Conservation (phyloP, 2,329 filamentous ascomycete genomes). For the Pseudovirgaria hyperparasitica region DNA sequence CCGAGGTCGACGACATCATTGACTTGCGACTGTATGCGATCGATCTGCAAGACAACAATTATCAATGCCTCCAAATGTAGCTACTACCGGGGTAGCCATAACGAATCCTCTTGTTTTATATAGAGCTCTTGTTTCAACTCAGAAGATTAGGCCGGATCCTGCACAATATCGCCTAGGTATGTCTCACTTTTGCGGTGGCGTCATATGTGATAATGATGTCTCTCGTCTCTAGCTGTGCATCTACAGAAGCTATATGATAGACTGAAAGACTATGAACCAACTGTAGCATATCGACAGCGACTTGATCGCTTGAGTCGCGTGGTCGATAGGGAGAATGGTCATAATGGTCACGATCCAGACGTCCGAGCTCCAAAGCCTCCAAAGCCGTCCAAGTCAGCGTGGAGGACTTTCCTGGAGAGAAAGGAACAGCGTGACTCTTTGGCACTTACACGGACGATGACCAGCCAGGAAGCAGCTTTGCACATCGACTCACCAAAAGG, state of each 20-base stretch:
- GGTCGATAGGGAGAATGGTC: conserved; percentile 18
- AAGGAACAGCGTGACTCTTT: conserved; percentile 41
- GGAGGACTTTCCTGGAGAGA: conserved; percentile 40
- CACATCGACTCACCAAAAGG: conserved; percentile 60
- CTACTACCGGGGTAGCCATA: conserved; percentile 30
- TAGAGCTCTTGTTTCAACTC: conserved; percentile 54
- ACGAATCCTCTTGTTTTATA: conserved; percentile 67
- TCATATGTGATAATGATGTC: conserved; percentile 8
- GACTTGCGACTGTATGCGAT: no score
- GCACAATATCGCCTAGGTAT: conserved; percentile 52
- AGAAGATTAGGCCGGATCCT: conserved; percentile 54
- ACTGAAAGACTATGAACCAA: conserved; percentile 67
- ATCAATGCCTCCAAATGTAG: conserved; percentile 19
- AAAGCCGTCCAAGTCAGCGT: conserved; percentile 21
- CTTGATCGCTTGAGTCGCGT: conserved; percentile 46
- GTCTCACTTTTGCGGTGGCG: conserved; percentile 18
- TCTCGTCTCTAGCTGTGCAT: conserved; percentile 60
- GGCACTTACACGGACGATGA: conserved; percentile 56
- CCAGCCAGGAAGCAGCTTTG: conserved; percentile 58
- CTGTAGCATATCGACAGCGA: conserved; percentile 53
- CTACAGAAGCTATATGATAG: conserved; percentile 64
- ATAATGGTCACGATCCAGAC: conserved; percentile 21
- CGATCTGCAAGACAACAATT: conserved; percentile 1
- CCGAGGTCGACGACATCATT: no score
- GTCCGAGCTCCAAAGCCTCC: conserved; percentile 8